Evolutionary conservation across 2,329 filamentous ascomycete species (phyloP).

Genomic region (Camillea tinctor): DNA sequence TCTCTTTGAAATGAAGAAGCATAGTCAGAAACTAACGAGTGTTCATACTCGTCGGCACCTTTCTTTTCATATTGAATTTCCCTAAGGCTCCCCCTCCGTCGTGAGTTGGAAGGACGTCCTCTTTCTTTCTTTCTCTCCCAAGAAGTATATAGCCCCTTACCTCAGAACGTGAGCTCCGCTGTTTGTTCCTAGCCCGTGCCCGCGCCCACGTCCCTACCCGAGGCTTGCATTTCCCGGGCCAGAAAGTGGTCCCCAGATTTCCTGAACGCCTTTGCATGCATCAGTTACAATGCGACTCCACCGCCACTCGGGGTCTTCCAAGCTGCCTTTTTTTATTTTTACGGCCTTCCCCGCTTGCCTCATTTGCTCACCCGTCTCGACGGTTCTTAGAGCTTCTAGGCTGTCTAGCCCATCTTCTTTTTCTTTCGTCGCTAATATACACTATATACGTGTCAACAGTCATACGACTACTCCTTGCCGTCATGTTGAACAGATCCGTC

Average conservation of each 20-base stretch:
- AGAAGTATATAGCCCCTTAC: background rate
- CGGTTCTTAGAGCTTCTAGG: background rate
- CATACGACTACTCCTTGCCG: background rate
- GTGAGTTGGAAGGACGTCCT: background rate
- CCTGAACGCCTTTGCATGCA: background rate
- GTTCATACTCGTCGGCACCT: background rate
- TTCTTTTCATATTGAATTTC: background rate
- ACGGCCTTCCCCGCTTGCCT: background rate
- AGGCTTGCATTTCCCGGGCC: background rate
- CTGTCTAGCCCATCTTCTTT: background rate
- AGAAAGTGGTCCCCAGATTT: background rate
- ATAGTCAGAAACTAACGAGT: background rate
- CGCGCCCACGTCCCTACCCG: background rate
- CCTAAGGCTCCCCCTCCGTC: background rate
- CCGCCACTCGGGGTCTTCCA: background rate
- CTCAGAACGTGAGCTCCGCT: background rate
- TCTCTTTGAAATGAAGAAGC: background rate
- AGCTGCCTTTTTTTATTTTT: background rate
- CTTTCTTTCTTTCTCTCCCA: background rate
- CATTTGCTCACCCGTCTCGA: background rate
- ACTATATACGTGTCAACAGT: slow-evolving; percentile 2
- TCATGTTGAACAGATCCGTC: background rate
- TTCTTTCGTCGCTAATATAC: slow-evolving; percentile 2
- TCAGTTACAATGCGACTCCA: background rate
- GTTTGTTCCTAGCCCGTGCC: background rate